Evolutionary conservation across 2,329 filamentous ascomycete species (phyloP), one percentile per base, ranked within the genome.

Genomic region (Fusarium torulosum): DNA sequence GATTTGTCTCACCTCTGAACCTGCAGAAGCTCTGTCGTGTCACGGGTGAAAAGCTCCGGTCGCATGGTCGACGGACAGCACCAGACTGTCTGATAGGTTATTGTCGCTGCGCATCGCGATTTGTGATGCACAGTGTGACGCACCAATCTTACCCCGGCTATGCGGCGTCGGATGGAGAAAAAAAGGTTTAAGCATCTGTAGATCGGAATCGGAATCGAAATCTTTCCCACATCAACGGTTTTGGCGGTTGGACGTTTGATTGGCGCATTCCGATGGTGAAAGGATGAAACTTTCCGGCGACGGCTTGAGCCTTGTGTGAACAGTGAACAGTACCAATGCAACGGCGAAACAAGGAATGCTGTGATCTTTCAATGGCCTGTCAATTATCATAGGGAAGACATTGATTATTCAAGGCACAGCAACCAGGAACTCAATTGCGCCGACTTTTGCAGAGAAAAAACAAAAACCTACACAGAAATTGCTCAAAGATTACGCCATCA

Each of bases 401-500:
- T 7, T 37, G 4, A 17, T 7, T 15, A n/a, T 10, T 37, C 17
- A n/a, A n/a, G n/a, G 4, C 3, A 8, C 6, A 17, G 2, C 6
- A 23, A 20, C 1, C 7, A 4, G 27, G 19, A 6, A 29, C 7
- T 35, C 4, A 7, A 44, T 1, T 40, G 7, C 2, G 29, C 15
- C 11, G 13, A 29, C 27, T 29, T 11, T 15, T 17, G 8, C 4
- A 31, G 20, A n/a, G 15, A 4, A 27, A 37, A n/a, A 9, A 4
- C 8, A 9, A n/a, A 37, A 6, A 33, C 3, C 11, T 1, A 7
- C 17, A 20, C 13, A 27, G 19, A 33, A 40, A 10, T 23, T 35
- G 23, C 6, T 14, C 7, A 57, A 52, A 29, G 1, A 63, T 66
- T 66, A 66, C 63, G 63, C 62, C 62, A 66, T 66, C 7, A 27